Percentiles rank a stretch among this genome's conserved stretches.
Conservation (phyloP, 1,284 basidiomycete genomes). For the Irpex lacteus region DNA sequence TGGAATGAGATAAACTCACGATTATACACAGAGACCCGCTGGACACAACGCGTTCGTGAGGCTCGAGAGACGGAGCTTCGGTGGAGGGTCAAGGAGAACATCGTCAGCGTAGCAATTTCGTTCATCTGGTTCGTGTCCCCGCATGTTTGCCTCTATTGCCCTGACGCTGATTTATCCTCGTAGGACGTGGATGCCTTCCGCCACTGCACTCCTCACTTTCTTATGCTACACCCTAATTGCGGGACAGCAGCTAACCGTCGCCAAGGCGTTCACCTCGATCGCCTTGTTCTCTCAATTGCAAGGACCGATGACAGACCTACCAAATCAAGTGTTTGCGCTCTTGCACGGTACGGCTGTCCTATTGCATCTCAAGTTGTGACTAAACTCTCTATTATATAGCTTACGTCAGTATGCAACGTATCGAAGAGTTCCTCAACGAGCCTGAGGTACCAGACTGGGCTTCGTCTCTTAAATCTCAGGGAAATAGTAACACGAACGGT, state of each 20-base stretch:
- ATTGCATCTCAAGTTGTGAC: slow-evolving; percentile 4
- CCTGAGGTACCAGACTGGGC: slow-evolving; percentile 68
- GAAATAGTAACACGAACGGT: slow-evolving; percentile 10
- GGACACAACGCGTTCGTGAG: slow-evolving; percentile 49
- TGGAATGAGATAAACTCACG: no score
- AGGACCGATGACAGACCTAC: slow-evolving; percentile 61
- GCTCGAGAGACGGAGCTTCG: slow-evolving; percentile 55
- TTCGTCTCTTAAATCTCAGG: slow-evolving; percentile 42
- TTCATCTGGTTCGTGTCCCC: slow-evolving; percentile 53
- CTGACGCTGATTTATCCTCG: not conserved
- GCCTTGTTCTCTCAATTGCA: slow-evolving; percentile 65
- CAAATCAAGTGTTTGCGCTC: slow-evolving; percentile 61
- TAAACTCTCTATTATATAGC: slow-evolving; percentile 33
- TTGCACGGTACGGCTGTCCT: slow-evolving; percentile 45
- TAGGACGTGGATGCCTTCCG: slow-evolving; percentile 72
- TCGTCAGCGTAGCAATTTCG: slow-evolving; percentile 52
- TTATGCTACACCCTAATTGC: slow-evolving; percentile 64
- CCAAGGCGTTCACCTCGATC: slow-evolving; percentile 67
- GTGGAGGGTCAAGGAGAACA: slow-evolving; percentile 65
- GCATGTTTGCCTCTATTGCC: no score
- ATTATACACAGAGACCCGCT: slow-evolving; percentile 29
- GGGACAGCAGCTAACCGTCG: slow-evolving; percentile 55
- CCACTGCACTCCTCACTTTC: slow-evolving; percentile 61
- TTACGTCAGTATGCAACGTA: slow-evolving; percentile 70
- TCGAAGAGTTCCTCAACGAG: slow-evolving; percentile 59